phyloP scores from a whole-genome alignment of 495 filamentous ascomycete species.

The Chaetomium fimeti region DNA sequence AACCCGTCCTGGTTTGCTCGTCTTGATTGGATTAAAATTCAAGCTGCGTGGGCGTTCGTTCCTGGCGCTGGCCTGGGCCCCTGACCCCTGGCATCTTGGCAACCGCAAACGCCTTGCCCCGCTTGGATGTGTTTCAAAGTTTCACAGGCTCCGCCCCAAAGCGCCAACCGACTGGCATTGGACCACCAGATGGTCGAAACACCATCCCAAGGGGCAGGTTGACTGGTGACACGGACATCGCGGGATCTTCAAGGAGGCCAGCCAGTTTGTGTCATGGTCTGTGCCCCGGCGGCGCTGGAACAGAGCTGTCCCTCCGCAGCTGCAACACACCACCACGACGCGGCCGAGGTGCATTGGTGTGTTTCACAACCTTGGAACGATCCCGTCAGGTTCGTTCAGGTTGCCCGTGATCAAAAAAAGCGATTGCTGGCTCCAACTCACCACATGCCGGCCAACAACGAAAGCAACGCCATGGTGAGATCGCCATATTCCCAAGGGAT shows the following conservation, averaged over 20 bases:
- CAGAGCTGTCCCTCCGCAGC: neutral
- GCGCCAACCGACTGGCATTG: conserved; percentile 1
- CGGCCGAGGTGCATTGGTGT: neutral
- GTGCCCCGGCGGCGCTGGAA: neutral
- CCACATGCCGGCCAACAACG: neutral
- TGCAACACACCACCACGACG: neutral
- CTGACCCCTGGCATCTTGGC: conserved; percentile 8
- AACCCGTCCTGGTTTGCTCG: neutral
- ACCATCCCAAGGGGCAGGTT: conserved; percentile 1
- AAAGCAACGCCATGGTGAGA: neutral
- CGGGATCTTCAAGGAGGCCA: neutral
- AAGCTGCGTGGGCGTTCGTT: neutral
- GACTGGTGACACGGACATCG: conserved; percentile 14
- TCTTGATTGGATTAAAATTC: conserved; percentile 2
- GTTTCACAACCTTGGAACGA: neutral
- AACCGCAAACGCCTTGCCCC: neutral
- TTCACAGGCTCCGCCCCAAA: neutral
- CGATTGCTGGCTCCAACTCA: neutral
- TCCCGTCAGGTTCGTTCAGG: neutral
- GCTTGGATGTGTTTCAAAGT: conserved; percentile 11
- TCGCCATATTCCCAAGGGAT: neutral
- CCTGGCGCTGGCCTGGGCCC: neutral
- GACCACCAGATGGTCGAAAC: conserved; percentile 2
- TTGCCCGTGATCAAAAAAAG: neutral
- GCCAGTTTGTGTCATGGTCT: neutral